phyloP scores from a whole-genome alignment of 208 protist species.

The Leishmania major region DNA sequence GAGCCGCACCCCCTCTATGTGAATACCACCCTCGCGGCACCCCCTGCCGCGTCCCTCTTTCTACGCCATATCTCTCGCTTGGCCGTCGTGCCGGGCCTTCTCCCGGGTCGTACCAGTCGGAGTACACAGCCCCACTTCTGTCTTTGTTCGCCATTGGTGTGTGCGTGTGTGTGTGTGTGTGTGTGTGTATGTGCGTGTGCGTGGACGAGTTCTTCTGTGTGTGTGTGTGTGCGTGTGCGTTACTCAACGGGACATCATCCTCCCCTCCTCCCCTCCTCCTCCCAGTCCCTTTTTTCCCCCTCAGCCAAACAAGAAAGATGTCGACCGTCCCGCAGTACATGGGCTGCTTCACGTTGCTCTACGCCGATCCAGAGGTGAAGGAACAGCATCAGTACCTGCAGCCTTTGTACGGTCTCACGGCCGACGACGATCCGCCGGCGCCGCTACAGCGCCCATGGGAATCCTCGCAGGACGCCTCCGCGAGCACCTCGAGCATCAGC shows the following conservation, averaged over 20 bases:
- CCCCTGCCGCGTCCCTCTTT: not conserved
- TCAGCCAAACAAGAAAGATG: not conserved
- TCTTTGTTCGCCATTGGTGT: not conserved
- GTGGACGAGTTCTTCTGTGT: too few relatives aligned
- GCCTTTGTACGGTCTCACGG: constrained; percentile 38
- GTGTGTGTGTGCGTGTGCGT: not conserved
- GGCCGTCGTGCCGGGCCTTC: too few relatives aligned
- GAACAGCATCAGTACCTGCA: constrained; percentile 33
- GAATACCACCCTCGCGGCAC: not conserved
- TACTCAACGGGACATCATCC: not conserved
- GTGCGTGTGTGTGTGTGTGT: not conserved
- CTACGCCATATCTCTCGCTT: too few relatives aligned
- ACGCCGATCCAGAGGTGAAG: constrained; percentile 32
- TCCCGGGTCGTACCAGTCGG: not conserved
- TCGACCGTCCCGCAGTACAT: constrained; percentile 3
- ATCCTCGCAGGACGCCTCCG: not conserved
- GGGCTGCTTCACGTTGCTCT: constrained; percentile 38
- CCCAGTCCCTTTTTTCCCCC: not conserved
- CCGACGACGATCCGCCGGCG: constrained; percentile 26
- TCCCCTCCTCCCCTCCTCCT: not conserved
- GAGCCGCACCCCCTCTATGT: not conserved
- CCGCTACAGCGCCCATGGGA: not conserved
- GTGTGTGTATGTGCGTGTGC: not conserved
- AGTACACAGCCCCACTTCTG: not conserved
- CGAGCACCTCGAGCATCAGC: not conserved